Percentiles rank a stretch among this genome's conserved stretches.
Conservation (phyloP, 108 stramenopile species). For the Nitzschia sp. region DNA sequence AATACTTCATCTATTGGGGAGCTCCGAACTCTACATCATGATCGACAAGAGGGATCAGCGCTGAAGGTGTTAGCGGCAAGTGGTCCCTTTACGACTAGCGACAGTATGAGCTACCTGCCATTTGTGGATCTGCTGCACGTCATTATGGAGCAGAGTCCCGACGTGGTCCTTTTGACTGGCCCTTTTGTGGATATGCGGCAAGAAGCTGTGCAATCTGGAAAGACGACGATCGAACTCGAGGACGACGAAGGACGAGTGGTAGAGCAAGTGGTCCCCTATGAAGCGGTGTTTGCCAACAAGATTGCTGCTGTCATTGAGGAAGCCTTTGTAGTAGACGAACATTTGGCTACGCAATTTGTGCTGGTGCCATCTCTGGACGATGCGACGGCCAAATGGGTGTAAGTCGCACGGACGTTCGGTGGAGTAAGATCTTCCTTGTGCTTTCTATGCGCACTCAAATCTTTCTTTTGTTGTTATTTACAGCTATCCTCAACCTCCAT, state of each 20-base stretch:
- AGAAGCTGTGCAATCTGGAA: conserved; percentile 48
- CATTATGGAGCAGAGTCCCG: conserved; percentile 67
- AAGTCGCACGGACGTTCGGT: conserved; percentile 24
- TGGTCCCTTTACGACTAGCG: conserved; percentile 92
- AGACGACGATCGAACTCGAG: conserved; percentile 35
- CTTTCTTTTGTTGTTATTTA: not conserved
- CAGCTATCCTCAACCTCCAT: conserved; percentile 80
- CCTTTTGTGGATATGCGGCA: conserved; percentile 95
- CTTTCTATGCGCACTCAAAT: not conserved
- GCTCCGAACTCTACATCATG: conserved; percentile 54
- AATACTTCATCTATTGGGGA: conserved; percentile 46
- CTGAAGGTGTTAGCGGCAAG: conserved; percentile 77
- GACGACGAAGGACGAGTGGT: conserved; percentile 48
- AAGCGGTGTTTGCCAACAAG: conserved; percentile 80
- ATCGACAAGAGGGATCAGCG: conserved; percentile 58
- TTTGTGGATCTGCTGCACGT: conserved; percentile 80
- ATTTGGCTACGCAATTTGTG: conserved; percentile 86
- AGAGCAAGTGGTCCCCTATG: conserved; percentile 64
- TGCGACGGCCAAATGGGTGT: conserved; percentile 90
- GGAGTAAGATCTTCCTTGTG: not conserved
- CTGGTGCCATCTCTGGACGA: conserved; percentile 94
- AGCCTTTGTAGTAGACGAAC: conserved; percentile 37
- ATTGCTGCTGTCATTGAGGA: conserved; percentile 63
- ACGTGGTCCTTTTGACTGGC: conserved; percentile 92
- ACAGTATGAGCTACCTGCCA: conserved; percentile 89